Percentiles rank a stretch among this genome's conserved stretches.
phyloP scores from a whole-genome alignment of 495 filamentous ascomycete genomes.

The Talaromyces liani region DNA sequence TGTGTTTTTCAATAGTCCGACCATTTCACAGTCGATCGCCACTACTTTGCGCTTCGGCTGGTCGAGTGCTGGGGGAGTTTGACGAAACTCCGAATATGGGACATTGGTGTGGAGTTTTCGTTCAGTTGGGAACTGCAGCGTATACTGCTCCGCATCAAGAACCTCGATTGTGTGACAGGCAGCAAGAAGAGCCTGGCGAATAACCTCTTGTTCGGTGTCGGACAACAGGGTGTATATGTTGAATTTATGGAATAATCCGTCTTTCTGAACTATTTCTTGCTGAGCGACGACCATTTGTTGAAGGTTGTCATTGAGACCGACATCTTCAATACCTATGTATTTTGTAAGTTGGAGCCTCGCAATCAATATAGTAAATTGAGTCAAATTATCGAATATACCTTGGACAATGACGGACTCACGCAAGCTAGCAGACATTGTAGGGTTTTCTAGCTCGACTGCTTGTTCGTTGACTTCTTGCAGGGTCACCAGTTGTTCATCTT shows the following conservation, averaged over 20 bases:
- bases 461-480: background rate
- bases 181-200: background rate
- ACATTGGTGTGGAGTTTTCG: background rate
- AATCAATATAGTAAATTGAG: background rate
- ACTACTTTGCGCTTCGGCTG: constrained; percentile 13
- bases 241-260: background rate
- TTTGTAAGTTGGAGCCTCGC: background rate
- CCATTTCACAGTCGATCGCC: constrained; percentile 31
- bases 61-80: background rate
- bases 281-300: background rate
- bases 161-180: background rate
- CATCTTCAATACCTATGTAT: background rate
- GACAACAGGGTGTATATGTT: background rate
- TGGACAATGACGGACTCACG: background rate
- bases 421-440: background rate
- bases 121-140: background rate
- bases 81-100: background rate
- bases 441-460: background rate
- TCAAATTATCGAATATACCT: background rate
- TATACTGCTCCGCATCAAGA: background rate
- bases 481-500: background rate
- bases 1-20: constrained; percentile 6
- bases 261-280: background rate
- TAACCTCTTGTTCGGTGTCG: background rate
- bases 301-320: background rate